These are phyloP conservation scores for Trichoderma aggressivum DNA, from an alignment of 2,329 filamentous ascomycete species.

Conservation along the genomic window DNA sequence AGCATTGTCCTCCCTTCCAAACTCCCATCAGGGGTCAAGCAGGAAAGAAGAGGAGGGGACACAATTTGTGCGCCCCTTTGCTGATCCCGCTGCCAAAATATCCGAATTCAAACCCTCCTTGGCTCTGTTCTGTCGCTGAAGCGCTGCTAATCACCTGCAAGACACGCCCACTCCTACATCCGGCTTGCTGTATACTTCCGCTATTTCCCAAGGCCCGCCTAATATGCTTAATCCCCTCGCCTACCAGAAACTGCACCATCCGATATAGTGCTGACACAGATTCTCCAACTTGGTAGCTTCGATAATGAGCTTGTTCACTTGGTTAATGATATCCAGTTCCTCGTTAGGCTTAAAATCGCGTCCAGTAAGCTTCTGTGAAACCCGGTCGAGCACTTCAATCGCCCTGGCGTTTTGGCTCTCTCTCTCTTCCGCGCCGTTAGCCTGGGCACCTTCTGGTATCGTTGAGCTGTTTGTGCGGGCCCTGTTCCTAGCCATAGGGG, in stretches of 20 bases:
- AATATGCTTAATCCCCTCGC: not conserved
- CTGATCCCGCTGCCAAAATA: not conserved
- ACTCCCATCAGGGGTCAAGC: slow-evolving; percentile 6
- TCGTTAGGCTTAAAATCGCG: slow-evolving; percentile 84
- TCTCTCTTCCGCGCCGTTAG: slow-evolving; percentile 45
- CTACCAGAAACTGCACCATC: slow-evolving; percentile 98
- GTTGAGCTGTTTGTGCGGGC: slow-evolving; percentile 60
- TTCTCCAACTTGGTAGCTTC: slow-evolving; percentile 98
- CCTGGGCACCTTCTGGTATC: slow-evolving; percentile 33
- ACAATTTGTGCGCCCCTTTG: not conserved
- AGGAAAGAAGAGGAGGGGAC: not conserved
- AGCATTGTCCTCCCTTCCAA: slow-evolving; percentile 7
- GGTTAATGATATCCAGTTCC: slow-evolving; percentile 78
- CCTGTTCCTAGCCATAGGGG: slow-evolving; percentile 48
- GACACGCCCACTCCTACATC: not conserved
- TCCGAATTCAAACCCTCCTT: not conserved
- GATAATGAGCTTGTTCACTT: slow-evolving; percentile 91
- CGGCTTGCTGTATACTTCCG: not conserved
- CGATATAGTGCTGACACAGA: slow-evolving; percentile 97
- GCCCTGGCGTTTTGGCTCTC: slow-evolving; percentile 94
- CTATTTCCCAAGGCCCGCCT: not conserved
- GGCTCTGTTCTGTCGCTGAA: not conserved
- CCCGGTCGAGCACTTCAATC: slow-evolving; percentile 83
- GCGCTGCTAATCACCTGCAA: not conserved
- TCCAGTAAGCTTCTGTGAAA: slow-evolving; percentile 94